These are phyloP conservation scores for Yarrowia osloensis DNA, from an alignment of 805 yeast species.

Conservation along the genomic window DNA sequence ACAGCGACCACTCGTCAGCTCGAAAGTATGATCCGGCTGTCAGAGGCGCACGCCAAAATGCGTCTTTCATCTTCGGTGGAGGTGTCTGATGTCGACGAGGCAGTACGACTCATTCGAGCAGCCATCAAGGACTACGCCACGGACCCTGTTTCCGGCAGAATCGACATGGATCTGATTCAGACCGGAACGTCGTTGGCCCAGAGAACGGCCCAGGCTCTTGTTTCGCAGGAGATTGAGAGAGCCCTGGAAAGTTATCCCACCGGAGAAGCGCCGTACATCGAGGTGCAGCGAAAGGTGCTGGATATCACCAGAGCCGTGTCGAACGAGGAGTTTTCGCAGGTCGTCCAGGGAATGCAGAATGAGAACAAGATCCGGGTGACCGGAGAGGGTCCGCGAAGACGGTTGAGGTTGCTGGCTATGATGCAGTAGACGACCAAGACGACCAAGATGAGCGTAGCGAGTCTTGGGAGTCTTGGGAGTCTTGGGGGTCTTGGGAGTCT, in stretches of 20 bases:
- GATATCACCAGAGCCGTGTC: neutral
- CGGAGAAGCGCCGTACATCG: conserved; percentile 2
- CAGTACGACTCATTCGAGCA: conserved; percentile 86
- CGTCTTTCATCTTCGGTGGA: conserved; percentile 72
- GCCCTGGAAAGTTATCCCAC: conserved; percentile 16
- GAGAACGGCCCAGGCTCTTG: conserved; percentile 65
- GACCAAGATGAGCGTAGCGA: neutral
- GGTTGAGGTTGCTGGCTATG: conserved; percentile 4
- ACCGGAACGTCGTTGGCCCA: conserved; percentile 93
- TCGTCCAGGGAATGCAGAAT: conserved; percentile 12
- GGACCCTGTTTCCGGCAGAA: conserved; percentile 94
- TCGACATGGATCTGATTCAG: conserved; percentile 95
- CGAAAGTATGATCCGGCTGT: conserved; percentile 89
- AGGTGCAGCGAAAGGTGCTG: conserved; percentile 10
- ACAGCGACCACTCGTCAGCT: conserved; percentile 98
- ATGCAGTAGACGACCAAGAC: neutral
- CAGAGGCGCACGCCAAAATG: conserved; percentile 98
- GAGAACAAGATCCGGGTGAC: conserved; percentile 15
- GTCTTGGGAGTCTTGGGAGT: neutral
- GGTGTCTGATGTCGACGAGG: conserved; percentile 82
- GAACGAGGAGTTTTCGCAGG: conserved; percentile 11
- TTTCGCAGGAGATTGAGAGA: conserved; percentile 17
- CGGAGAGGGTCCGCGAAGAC: conserved; percentile 24
- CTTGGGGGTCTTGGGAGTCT: no score
- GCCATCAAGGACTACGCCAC: conserved; percentile 98